Conservation (phyloP, 345 rosid genomes). For the Eucalyptus polyanthemos region DNA sequence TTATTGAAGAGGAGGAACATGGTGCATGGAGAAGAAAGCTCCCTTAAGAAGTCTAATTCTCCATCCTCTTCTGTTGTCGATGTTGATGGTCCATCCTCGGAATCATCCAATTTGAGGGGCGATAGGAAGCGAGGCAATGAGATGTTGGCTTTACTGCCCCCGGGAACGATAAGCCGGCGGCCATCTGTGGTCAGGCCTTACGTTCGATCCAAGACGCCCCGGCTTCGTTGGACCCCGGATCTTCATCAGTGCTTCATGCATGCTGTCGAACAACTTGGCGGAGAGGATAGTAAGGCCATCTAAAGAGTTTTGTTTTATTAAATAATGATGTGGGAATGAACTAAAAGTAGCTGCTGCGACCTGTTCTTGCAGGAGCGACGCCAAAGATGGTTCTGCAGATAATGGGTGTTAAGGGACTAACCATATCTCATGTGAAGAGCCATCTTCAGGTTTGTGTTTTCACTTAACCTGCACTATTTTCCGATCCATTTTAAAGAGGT, state of each 20-base stretch:
- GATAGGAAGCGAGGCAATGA: background rate
- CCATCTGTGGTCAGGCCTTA: slow-evolving; percentile 22
- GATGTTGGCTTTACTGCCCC: background rate
- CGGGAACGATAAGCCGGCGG: background rate
- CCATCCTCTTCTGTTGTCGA: background rate
- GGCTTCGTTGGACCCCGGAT: slow-evolving; percentile 55
- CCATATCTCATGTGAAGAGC: slow-evolving; percentile 70
- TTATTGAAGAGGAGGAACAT: background rate
- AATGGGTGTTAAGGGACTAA: slow-evolving; percentile 55
- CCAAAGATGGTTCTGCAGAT: slow-evolving; percentile 60
- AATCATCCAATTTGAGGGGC: background rate
- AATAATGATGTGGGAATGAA: background rate
- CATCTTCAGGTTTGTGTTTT: slow-evolving; percentile 54
- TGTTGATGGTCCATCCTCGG: background rate
- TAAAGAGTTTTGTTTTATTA: background rate
- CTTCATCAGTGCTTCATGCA: slow-evolving; percentile 52
- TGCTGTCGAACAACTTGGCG: slow-evolving; percentile 58
- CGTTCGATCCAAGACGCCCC: slow-evolving; percentile 42
- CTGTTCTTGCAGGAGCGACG: slow-evolving; percentile 34
- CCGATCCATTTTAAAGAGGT: background rate
- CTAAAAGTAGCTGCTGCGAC: background rate
- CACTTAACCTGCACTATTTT: background rate
- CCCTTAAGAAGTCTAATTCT: background rate
- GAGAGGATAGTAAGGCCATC: slow-evolving; percentile 43
- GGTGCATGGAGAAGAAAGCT: background rate